These are phyloP conservation scores for Talaromyces sp. DNA, from an alignment of 2,329 filamentous ascomycete genomes.

Conservation along the genomic window DNA sequence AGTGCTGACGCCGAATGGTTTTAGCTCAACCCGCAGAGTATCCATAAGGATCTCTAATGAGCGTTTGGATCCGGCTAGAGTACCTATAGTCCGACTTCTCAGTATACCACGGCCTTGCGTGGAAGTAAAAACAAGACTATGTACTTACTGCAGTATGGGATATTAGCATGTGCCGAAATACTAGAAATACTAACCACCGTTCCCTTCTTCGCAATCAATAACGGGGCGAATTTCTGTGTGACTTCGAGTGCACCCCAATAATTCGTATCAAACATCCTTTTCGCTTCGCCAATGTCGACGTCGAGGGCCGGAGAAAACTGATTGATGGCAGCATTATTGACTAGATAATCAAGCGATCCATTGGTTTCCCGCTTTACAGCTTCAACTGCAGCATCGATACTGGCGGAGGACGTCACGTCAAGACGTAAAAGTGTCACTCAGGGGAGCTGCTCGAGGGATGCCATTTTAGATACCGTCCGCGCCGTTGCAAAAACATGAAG, in stretches of 20 bases:
- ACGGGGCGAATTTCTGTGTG: slow-evolving; percentile 33
- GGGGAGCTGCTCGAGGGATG: slow-evolving; percentile 19
- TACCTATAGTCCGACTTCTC: neutral
- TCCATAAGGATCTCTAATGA: slow-evolving; percentile 21
- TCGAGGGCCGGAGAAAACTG: slow-evolving; percentile 37
- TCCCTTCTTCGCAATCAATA: slow-evolving; percentile 24
- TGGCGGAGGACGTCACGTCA: slow-evolving; percentile 26
- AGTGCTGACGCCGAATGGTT: slow-evolving; percentile 23
- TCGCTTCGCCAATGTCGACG: slow-evolving; percentile 29
- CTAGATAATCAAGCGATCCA: slow-evolving; percentile 34
- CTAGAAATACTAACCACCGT: slow-evolving; percentile 26
- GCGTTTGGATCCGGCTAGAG: slow-evolving; percentile 21
- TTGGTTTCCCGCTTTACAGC: slow-evolving; percentile 23
- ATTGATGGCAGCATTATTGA: slow-evolving; percentile 43
- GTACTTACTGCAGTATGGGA: slow-evolving; percentile 30
- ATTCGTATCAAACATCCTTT: slow-evolving; percentile 40
- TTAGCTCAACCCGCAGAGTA: slow-evolving; percentile 21
- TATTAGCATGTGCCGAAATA: slow-evolving; percentile 15
- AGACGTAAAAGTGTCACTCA: slow-evolving; percentile 28
- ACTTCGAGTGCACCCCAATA: slow-evolving; percentile 35
- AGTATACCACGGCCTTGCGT: neutral
- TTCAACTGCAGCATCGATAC: slow-evolving; percentile 28
- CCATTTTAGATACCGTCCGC: slow-evolving; percentile 29
- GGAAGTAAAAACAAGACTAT: slow-evolving; percentile 14
- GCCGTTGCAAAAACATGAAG: slow-evolving; percentile 38